Evolutionary conservation across 176 grass and related monocot species (phyloP).

Genomic region (Hordeum marinum): DNA sequence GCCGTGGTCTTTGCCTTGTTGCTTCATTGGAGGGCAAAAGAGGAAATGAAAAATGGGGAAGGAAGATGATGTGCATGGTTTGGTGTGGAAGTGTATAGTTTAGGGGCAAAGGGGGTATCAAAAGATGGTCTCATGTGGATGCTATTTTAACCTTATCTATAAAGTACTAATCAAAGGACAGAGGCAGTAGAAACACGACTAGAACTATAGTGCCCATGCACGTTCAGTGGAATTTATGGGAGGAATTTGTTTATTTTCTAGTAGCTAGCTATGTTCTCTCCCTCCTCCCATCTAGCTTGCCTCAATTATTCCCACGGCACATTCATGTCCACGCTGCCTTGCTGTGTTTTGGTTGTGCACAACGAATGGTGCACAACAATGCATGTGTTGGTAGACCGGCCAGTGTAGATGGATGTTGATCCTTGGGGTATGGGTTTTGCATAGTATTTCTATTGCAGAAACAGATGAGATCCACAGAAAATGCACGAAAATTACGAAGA

Average conservation of each 20-base stretch:
- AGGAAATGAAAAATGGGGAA: neutral
- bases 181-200: conserved; percentile 6
- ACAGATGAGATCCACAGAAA: neutral
- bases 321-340: conserved; percentile 36
- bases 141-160: conserved; percentile 41
- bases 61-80: conserved; percentile 15
- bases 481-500: too few relatives aligned
- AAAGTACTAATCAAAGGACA: conserved; percentile 40
- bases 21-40: conserved; percentile 37
- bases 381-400: conserved; percentile 28
- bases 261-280: neutral
- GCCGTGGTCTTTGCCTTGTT: neutral
- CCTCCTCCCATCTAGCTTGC: neutral
- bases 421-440: neutral
- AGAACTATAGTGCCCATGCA: conserved; percentile 25
- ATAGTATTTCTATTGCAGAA: neutral
- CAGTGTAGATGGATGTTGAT: neutral
- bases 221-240: conserved; percentile 29
- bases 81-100: conserved; percentile 22
- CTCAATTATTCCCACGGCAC: conserved; percentile 36
- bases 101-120: conserved; percentile 31
- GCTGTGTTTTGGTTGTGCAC: conserved; percentile 46
- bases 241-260: neutral
- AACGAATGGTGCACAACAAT: conserved; percentile 15
- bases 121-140: conserved; percentile 43